Base-by-base conservation (phyloP, 2,329 filamentous ascomycete genomes). In the Exophiala lecanii-corni region DNA sequence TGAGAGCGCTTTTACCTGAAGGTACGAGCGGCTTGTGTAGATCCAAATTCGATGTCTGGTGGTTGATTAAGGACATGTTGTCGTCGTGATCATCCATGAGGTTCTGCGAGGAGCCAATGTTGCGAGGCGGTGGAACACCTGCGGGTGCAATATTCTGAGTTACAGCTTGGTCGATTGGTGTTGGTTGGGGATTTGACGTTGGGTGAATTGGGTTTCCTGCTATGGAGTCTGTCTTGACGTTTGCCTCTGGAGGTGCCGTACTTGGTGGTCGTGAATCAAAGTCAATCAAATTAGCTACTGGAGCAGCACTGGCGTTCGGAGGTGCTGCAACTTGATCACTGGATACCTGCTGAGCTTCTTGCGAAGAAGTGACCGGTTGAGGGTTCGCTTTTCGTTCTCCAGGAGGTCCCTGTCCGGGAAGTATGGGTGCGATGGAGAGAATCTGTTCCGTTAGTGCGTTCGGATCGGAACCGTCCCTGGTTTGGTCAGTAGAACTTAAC, bases 391-490 rank as follows among this genome's bases (percentile, higher is more conserved):
- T 39, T 21, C 16, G 39, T 61, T 73, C 69, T 41, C 73, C 66
- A 31, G 68, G 66, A 17, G 70, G 62, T 55, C 75, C 78, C 62
- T 95, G 88, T 21, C 88, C 89, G 28, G 79, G 78, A 18, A 97
- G 61, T 47, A 98, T 85, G 2, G 92, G 88, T 39, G 87, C 85
- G 46, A 97, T 89, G 17, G 84, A 75, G 56, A 94, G 73, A 42
- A 97, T 89, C 62, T 97, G 91, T 59, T 94, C 76, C 13, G 43
- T 37, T 16, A 53, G 44, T 35, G 49, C 42, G 37, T 50, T 43
- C 9, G 42, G 37, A 15, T 35, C 34, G 60, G 31, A 20, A 56
- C 52, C 42, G 53, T 57, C 23, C 17, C n/a, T 5, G 28, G 13
- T 12, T 7, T 26, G 5, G 26, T 50, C 13, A 40, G 37, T 23